phyloP scores from a whole-genome alignment of 768 basidiomycete species.

The Termitomyces sp. region DNA sequence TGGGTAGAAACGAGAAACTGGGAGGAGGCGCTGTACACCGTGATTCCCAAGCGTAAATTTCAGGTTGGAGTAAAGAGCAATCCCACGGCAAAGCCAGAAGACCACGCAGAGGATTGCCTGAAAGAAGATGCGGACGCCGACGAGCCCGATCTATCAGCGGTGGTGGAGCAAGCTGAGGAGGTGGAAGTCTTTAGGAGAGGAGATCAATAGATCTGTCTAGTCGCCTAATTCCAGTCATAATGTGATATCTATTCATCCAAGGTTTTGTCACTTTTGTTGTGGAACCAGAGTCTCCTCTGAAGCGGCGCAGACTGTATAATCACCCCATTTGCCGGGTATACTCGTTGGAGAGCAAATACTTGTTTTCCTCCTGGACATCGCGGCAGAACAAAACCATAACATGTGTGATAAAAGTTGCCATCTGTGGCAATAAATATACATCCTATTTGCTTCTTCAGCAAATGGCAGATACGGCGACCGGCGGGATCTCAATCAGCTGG shows the following conservation, averaged over 20 bases:
- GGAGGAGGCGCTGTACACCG: slow-evolving; percentile 81
- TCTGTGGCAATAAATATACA: slow-evolving; percentile 1
- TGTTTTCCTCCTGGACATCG: neutral
- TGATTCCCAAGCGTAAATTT: slow-evolving; percentile 92
- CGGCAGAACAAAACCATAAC: neutral
- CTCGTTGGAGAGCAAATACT: neutral
- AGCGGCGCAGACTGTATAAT: neutral
- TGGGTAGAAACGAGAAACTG: slow-evolving; percentile 87
- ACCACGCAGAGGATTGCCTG: slow-evolving; percentile 11
- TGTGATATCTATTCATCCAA: neutral
- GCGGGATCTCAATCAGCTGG: slow-evolving; percentile 7
- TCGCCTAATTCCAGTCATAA: neutral
- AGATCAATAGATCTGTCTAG: slow-evolving; percentile 2
- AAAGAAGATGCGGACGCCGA: slow-evolving; percentile 13
- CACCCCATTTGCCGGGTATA: neutral
- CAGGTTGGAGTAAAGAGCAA: slow-evolving; percentile 35
- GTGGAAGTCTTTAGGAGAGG: neutral
- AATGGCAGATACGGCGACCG: slow-evolving; percentile 5
- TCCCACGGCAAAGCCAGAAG: slow-evolving; percentile 6
- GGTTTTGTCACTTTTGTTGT: slow-evolving; percentile 2
- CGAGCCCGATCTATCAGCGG: neutral
- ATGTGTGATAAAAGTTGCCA: neutral
- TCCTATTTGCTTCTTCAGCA: neutral
- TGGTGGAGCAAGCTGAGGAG: slow-evolving; percentile 3
- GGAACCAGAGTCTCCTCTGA: neutral